A percentile compares a stretch with the other conserved stretches of the same genome.
Conservation (phyloP, 768 basidiomycete genomes). For the Hericium alpestre region DNA sequence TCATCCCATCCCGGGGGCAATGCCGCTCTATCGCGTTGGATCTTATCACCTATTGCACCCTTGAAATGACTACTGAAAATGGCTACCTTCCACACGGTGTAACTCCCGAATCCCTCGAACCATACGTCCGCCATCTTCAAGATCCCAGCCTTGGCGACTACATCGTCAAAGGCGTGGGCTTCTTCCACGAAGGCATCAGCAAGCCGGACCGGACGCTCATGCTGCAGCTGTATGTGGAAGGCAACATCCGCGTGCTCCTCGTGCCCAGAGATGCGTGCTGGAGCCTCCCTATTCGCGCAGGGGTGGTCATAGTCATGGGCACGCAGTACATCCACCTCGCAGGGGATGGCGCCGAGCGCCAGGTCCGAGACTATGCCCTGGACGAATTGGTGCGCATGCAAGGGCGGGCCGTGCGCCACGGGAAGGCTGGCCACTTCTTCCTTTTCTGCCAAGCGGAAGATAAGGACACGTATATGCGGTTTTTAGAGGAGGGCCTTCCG, state of each 20-base stretch:
- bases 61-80: slow-evolving; percentile 55
- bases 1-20: slow-evolving; percentile 78
- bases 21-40: slow-evolving; percentile 68
- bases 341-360: slow-evolving; percentile 42
- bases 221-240: slow-evolving; percentile 74
- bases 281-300: slow-evolving; percentile 77
- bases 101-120: slow-evolving; percentile 45
- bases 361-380: slow-evolving; percentile 70
- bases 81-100: slow-evolving; percentile 54
- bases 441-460: slow-evolving; percentile 87
- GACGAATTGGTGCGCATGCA: slow-evolving; percentile 89
- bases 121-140: slow-evolving; percentile 45
- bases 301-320: slow-evolving; percentile 80
- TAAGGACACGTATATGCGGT: slow-evolving; percentile 69
- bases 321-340: slow-evolving; percentile 68
- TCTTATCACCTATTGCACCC: slow-evolving; percentile 78
- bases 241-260: slow-evolving; percentile 69
- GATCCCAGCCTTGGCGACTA: slow-evolving; percentile 60
- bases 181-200: slow-evolving; percentile 68
- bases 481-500: slow-evolving; percentile 81
- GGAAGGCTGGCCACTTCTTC: slow-evolving; percentile 55
- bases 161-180: slow-evolving; percentile 76
- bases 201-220: slow-evolving; percentile 60
- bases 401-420: slow-evolving; percentile 58
- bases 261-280: slow-evolving; percentile 79